phyloP scores from a whole-genome alignment of 2,329 filamentous ascomycete genomes.

The Blastomyces gilchristii region DNA sequence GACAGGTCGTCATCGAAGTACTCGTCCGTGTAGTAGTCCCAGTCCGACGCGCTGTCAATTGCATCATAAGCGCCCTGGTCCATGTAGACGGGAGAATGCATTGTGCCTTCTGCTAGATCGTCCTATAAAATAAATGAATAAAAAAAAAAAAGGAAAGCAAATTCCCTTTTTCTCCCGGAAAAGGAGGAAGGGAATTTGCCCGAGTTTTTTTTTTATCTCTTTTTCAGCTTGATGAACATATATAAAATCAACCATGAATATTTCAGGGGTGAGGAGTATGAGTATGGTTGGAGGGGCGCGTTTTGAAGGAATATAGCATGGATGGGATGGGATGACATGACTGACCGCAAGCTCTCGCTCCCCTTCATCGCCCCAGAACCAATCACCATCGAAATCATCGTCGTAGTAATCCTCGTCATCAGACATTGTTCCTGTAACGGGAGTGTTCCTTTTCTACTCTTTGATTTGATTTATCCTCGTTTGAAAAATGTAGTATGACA shows the following conservation, averaged over 20 bases:
- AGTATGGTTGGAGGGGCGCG: too few species aligned
- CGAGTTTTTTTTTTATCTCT: too few species aligned
- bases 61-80: slow-evolving; percentile 23
- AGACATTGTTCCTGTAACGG: slow-evolving; percentile 14
- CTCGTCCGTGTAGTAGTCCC: slow-evolving; percentile 21
- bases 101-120: slow-evolving; percentile 24
- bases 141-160: not conserved
- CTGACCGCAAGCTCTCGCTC: slow-evolving; percentile 11
- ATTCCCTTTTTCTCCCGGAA: not conserved
- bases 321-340: not conserved
- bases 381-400: slow-evolving; percentile 14
- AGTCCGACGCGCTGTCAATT: slow-evolving; percentile 24
- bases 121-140: slow-evolving; percentile 16
- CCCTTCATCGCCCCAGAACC: slow-evolving; percentile 12
- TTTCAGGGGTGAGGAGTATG: too few species aligned
- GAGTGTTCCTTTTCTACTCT: not conserved
- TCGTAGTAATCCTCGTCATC: slow-evolving; percentile 18
- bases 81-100: slow-evolving; percentile 24
- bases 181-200: not conserved
- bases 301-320: too few species aligned
- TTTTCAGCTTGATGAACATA: not conserved
- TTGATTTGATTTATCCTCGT: too few species aligned
- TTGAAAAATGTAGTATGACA: too few species aligned
- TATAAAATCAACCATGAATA: too few species aligned
- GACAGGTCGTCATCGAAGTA: slow-evolving; percentile 20